Conservation (phyloP, 2,329 filamentous ascomycete genomes). For the Tolypocladium guangdongense region DNA sequence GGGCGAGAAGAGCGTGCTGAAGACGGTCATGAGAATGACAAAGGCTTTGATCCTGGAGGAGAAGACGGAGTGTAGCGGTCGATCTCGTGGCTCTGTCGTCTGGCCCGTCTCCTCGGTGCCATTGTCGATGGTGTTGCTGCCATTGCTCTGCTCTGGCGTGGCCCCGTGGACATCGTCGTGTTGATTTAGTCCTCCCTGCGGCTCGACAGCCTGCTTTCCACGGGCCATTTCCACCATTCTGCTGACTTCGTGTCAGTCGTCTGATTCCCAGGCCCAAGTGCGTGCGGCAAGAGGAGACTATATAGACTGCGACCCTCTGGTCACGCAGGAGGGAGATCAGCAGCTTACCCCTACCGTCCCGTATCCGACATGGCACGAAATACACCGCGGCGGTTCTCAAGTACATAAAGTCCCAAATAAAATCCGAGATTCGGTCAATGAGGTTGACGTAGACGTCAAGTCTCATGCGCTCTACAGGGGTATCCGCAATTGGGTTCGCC, state of each 20-base stretch:
- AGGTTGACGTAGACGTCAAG: not conserved
- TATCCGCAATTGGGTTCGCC: not conserved
- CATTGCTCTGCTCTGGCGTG: not conserved
- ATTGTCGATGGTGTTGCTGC: not conserved
- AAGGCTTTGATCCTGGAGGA: conserved; percentile 12
- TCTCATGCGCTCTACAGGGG: not conserved
- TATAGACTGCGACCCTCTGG: not conserved
- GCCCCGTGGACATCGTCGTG: not conserved
- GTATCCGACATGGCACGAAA: not conserved
- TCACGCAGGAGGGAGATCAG: not conserved
- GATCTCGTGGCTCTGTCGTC: not conserved
- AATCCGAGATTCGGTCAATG: not conserved
- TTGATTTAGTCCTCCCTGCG: not conserved
- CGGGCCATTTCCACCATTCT: not conserved
- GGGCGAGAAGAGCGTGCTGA: conserved; percentile 18
- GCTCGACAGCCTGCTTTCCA: not conserved
- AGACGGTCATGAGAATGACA: conserved; percentile 16
- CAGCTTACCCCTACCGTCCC: not conserved
- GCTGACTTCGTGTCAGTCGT: not conserved
- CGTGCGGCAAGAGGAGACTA: not conserved
- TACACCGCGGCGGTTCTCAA: not conserved
- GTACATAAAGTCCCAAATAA: not conserved
- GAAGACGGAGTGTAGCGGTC: conserved; percentile 13
- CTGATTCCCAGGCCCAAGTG: not conserved
- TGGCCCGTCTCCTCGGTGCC: not conserved